These are phyloP conservation scores for Cucurbita pepo DNA, from an alignment of 306 rosid genomes.

Conservation along the genomic window DNA sequence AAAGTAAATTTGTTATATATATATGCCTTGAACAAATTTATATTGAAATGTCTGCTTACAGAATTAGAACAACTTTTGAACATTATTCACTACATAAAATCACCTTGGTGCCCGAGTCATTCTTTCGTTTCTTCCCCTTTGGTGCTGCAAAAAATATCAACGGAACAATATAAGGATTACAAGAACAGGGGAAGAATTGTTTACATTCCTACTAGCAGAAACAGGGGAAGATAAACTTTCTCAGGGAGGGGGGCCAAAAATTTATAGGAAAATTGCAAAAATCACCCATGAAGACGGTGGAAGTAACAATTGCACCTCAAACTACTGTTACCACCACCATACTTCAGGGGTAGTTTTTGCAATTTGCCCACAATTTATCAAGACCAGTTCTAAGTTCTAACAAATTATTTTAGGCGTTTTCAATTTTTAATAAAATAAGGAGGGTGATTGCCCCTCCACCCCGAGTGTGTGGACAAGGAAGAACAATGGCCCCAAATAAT, in stretches of 20 bases:
- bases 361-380: background rate
- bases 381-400: background rate
- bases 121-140: slow-evolving; percentile 74
- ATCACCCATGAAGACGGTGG: background rate
- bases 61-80: background rate
- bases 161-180: background rate
- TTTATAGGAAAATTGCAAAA: background rate
- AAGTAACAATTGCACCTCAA: background rate
- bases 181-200: background rate
- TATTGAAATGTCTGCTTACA: background rate
- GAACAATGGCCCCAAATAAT: background rate
- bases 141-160: slow-evolving; percentile 36
- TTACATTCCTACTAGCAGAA: background rate
- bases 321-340: background rate
- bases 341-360: background rate
- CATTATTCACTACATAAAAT: slow-evolving; percentile 17
- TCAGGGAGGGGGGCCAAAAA: background rate
- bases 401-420: background rate
- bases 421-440: background rate
- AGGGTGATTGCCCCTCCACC: background rate
- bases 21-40: background rate
- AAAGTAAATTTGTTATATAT: background rate
- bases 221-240: background rate
- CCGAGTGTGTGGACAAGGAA: background rate
- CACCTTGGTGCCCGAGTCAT: slow-evolving; percentile 61